phyloP scores from a whole-genome alignment of 2,329 filamentous ascomycete genomes.

The Pseudogymnoascus sp. region DNA sequence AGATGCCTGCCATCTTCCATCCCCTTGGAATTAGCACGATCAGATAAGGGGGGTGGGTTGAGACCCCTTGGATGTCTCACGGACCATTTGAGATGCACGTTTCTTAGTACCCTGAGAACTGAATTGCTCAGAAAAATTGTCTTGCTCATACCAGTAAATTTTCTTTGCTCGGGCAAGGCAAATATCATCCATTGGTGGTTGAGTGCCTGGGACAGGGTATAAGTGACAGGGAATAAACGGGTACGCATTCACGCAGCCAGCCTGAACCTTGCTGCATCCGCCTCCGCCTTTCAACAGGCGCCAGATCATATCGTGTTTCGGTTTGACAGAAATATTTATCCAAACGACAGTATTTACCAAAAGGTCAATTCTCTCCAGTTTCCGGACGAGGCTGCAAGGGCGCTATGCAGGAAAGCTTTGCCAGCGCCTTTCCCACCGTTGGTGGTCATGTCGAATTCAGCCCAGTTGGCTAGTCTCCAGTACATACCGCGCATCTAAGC shows the following conservation, averaged over 20 bases:
- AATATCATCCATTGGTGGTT: background rate
- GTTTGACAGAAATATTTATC: constrained; percentile 6
- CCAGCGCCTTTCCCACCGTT: background rate
- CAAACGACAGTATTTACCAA: background rate
- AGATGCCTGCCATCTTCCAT: background rate
- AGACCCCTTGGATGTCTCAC: background rate
- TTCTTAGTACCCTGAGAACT: background rate
- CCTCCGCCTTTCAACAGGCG: constrained; percentile 8
- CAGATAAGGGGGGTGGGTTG: background rate
- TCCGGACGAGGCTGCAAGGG: background rate
- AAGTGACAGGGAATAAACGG: background rate
- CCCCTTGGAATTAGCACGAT: background rate
- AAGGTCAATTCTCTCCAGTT: background rate
- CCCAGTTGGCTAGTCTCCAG: background rate
- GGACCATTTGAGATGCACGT: background rate
- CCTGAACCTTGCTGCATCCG: constrained; percentile 1
- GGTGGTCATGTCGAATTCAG: background rate
- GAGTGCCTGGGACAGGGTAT: background rate
- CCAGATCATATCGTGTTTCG: constrained; percentile 7
- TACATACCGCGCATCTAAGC: background rate
- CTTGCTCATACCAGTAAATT: background rate
- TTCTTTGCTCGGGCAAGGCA: background rate
- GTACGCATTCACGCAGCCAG: constrained; percentile 1
- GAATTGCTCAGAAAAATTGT: background rate
- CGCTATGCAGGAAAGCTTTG: constrained; percentile 1